Base-by-base conservation (phyloP, 2,329 filamentous ascomycete species). In the Colletotrichum tanaceti region DNA sequence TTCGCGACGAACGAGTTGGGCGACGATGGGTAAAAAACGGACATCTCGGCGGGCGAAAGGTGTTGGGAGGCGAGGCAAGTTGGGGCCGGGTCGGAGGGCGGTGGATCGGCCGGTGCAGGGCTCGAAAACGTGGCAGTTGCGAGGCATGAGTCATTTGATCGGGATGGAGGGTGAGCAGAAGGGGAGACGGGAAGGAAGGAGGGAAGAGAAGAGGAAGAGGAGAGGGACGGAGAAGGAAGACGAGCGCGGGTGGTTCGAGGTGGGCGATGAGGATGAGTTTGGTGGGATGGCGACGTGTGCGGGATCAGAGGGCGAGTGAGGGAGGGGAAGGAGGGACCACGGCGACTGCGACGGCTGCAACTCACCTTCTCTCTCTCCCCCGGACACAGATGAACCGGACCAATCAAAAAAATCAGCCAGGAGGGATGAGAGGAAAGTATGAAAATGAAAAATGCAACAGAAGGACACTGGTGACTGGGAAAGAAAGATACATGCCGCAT, bases 201-300 rank as follows among this genome's bases (percentile, higher is more conserved):
- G 7, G 28, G 52, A 58, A 55, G 52, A 52, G 46, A 43, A 39
- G 67, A 49, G 58, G 61, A 62, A 39, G 49, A 62, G 58, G 55
- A 65, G 58, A 70, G 55, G 57, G 63, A 57, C 44, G 64, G 60
- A 32, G 7, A 7, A 32, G 28, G 65, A 52, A 50, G 60, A 49
- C 18, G 22, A 47, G 65, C 46, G 65, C 46, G 62, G 58, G 58
- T 38, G 62, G 59, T 71, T 66, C 28, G 67, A 67, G 70, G 70
- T 70, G 67, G 70, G 66, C 70, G 70, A 70, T 70, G 70, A 71
- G 70, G 52, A 67, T 62, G 58, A 63, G 59, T 65, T 70, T 65
- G 70, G 70, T 68, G 65, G 65, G 65, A 65, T 54, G 53, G 55
- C 61, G 35, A 59, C 41, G 59, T 52, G 67, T 49, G 63, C 66